Evolutionary conservation across 2,329 filamentous ascomycete genomes (phyloP).

Genomic region (Daldinia sp.): DNA sequence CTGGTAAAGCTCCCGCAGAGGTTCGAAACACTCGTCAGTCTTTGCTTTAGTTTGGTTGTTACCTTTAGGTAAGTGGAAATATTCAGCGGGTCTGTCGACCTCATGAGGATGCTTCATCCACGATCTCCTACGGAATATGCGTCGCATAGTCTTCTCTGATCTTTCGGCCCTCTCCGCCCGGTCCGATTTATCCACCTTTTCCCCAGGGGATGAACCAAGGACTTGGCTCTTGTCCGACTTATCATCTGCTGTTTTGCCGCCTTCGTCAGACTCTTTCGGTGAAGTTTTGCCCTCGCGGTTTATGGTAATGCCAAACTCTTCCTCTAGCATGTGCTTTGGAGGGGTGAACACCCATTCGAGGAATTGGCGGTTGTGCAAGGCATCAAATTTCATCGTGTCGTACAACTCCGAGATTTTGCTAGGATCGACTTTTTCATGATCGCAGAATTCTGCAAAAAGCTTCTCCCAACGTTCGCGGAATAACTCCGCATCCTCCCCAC

Average conservation of each 20-base stretch:
- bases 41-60: constrained; percentile 78
- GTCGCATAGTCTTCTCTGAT: constrained; percentile 51
- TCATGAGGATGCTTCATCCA: constrained; percentile 65
- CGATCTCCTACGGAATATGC: constrained; percentile 68
- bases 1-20: constrained; percentile 90
- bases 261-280: constrained; percentile 53
- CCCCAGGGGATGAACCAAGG: constrained; percentile 40
- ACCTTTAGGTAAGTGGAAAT: constrained; percentile 90
- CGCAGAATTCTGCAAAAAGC: constrained; percentile 94
- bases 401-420: constrained; percentile 99
- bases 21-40: constrained; percentile 83
- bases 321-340: constrained; percentile 77
- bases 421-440: constrained; percentile 96
- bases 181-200: constrained; percentile 42
- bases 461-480: constrained; percentile 99
- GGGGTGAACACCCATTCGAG: constrained; percentile 98
- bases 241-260: constrained; percentile 50
- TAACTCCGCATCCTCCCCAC: constrained; percentile 90
- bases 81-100: constrained; percentile 71
- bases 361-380: constrained; percentile 94
- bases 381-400: constrained; percentile 99
- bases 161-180: constrained; percentile 42
- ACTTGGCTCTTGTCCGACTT: constrained; percentile 52
- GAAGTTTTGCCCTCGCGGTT: constrained; percentile 51
- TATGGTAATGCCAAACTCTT: constrained; percentile 63